Percentiles rank a stretch among this genome's conserved stretches.
These are phyloP conservation scores for Phyllostachys edulis DNA, from an alignment of 176 grass and related monocot genomes.

Conservation along the genomic window DNA sequence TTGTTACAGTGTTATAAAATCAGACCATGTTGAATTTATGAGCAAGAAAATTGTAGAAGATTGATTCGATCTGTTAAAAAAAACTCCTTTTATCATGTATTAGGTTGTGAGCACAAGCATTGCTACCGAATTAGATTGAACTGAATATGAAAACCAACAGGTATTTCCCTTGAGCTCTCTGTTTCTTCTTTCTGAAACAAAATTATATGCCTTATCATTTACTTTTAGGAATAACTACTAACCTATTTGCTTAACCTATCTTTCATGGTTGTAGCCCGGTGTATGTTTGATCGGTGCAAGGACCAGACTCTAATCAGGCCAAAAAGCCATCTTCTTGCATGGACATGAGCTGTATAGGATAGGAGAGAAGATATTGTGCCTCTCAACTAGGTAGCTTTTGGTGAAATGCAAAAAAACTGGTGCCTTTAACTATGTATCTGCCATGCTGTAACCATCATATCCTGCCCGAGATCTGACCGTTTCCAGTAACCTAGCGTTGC, in stretches of 20 bases:
- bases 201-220: background rate
- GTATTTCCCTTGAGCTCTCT: constrained; percentile 3
- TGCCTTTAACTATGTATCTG: background rate
- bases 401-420: background rate
- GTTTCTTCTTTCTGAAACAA: background rate
- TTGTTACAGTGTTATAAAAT: background rate
- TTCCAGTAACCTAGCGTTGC: background rate
- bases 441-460: background rate
- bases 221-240: too few relatives aligned
- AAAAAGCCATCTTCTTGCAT: too few relatives aligned
- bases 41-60: background rate
- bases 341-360: constrained; percentile 1
- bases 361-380: constrained; percentile 14
- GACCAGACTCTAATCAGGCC: too few relatives aligned
- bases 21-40: background rate
- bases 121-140: constrained; percentile 26
- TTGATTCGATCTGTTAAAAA: background rate
- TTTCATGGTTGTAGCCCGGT: background rate
- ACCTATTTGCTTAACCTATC: background rate
- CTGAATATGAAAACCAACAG: background rate
- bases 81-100: background rate
- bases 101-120: constrained; percentile 46
- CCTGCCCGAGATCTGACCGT: background rate
- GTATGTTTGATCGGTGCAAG: too few relatives aligned
- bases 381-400: constrained; percentile 1